Conservation (phyloP, 2,329 filamentous ascomycete genomes). For the Aspergillus arachidicola region DNA sequence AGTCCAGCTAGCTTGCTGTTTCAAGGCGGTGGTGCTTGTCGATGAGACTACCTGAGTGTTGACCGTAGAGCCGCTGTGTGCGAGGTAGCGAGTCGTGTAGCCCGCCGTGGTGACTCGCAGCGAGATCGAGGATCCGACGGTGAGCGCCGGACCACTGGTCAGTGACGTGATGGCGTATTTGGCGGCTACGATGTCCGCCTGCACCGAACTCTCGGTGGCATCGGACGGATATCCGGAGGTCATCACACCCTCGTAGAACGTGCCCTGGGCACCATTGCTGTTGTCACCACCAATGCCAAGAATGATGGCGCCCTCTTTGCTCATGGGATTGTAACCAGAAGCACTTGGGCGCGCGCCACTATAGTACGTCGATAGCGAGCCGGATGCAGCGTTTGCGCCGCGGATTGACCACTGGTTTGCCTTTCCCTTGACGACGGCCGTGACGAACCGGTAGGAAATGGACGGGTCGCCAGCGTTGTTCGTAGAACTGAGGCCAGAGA, state of each 20-base stretch:
- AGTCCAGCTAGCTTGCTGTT: slow-evolving; percentile 57
- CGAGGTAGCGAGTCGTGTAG: slow-evolving; percentile 58
- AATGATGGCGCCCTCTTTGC: slow-evolving; percentile 66
- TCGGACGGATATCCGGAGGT: slow-evolving; percentile 64
- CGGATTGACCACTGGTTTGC: slow-evolving; percentile 62
- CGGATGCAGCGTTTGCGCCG: slow-evolving; percentile 59
- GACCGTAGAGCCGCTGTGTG: slow-evolving; percentile 54
- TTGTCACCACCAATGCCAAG: slow-evolving; percentile 74
- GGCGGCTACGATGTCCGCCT: slow-evolving; percentile 63
- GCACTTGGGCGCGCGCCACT: slow-evolving; percentile 57
- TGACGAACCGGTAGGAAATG: slow-evolving; percentile 59
- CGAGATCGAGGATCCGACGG: slow-evolving; percentile 54
- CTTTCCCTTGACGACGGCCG: slow-evolving; percentile 59
- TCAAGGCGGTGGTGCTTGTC: slow-evolving; percentile 53
- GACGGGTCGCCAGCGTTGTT: slow-evolving; percentile 58
- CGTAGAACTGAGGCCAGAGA: slow-evolving; percentile 54
- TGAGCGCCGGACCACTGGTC: slow-evolving; percentile 52
- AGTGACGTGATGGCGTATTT: slow-evolving; percentile 54
- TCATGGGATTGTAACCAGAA: slow-evolving; percentile 63
- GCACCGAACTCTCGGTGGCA: slow-evolving; percentile 59
- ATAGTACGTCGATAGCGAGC: slow-evolving; percentile 61
- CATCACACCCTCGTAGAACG: slow-evolving; percentile 68
- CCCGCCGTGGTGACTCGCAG: slow-evolving; percentile 59
- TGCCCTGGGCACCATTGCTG: slow-evolving; percentile 61
- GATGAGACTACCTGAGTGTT: slow-evolving; percentile 59